Percentiles rank a stretch among this genome's conserved stretches.
These are phyloP conservation scores for Drosera capensis DNA, from an alignment of 148 eudicot genomes.

Conservation along the genomic window DNA sequence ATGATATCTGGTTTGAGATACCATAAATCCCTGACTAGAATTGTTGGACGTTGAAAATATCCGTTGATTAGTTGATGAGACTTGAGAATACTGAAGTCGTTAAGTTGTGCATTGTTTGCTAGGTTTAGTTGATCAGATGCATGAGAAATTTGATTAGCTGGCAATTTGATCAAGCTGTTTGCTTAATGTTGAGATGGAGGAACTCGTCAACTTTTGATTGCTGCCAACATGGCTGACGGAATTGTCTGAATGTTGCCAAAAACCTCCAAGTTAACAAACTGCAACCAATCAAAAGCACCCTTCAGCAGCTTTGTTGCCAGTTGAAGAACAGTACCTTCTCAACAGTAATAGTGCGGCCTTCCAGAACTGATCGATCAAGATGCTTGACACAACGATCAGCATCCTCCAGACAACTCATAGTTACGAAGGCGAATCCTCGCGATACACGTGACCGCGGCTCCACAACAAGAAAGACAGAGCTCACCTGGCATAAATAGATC, in stretches of 20 bases:
- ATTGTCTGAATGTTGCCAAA: slow-evolving; percentile 90
- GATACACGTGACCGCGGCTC: slow-evolving; percentile 88
- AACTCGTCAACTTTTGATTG: slow-evolving; percentile 90
- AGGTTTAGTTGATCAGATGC: slow-evolving; percentile 86
- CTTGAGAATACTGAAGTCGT: slow-evolving; percentile 81
- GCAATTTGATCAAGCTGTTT: slow-evolving; percentile 16
- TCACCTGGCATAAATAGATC: slow-evolving; percentile 34
- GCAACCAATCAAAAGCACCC: slow-evolving; percentile 20
- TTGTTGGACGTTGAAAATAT: slow-evolving; percentile 58
- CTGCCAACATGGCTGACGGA: slow-evolving; percentile 91
- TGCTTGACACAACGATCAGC: neutral
- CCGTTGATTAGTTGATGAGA: slow-evolving; percentile 92
- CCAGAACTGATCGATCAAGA: neutral
- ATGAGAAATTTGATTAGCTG: slow-evolving; percentile 45
- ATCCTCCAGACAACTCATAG: slow-evolving; percentile 28
- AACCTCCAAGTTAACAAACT: slow-evolving; percentile 65
- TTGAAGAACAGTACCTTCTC: no score
- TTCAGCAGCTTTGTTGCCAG: no score
- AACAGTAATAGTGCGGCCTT: no score
- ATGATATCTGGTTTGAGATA: slow-evolving; percentile 49
- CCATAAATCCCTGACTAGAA: slow-evolving; percentile 87
- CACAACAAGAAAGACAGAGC: slow-evolving; percentile 62
- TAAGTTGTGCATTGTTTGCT: slow-evolving; percentile 79
- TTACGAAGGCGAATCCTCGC: slow-evolving; percentile 87
- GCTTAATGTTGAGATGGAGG: slow-evolving; percentile 35